Percentiles rank a stretch among this genome's conserved stretches.
These are phyloP conservation scores for Ascocoryne sarcoides DNA, from an alignment of 2,329 filamentous ascomycete species.

Conservation along the genomic window DNA sequence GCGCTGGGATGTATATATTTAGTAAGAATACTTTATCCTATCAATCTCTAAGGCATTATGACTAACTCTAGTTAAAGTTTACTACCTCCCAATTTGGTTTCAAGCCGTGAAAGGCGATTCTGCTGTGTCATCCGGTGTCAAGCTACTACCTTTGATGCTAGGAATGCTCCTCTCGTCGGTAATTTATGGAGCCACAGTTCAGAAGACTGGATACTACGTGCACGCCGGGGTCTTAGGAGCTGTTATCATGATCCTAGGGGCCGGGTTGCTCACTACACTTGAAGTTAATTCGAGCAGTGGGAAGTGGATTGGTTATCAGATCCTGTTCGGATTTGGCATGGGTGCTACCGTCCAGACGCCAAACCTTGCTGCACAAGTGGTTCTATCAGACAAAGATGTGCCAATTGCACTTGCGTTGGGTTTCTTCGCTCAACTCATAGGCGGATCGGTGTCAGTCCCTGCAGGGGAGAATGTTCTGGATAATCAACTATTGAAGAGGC, in stretches of 20 bases:
- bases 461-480: background rate
- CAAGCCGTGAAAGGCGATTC: slow-evolving; percentile 33
- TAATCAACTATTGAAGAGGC: background rate
- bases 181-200: background rate
- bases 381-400: background rate
- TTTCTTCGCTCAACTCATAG: background rate
- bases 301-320: slow-evolving; percentile 43
- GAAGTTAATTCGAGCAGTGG: slow-evolving; percentile 33
- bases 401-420: background rate
- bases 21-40: no score
- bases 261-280: slow-evolving; percentile 23
- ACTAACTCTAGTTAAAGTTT: no score
- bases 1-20: background rate
- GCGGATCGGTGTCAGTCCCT: background rate
- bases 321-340: slow-evolving; percentile 43
- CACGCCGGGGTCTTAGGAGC: slow-evolving; percentile 23
- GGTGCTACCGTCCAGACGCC: slow-evolving; percentile 27
- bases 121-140: slow-evolving; percentile 29
- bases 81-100: slow-evolving; percentile 41
- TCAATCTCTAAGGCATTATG: no score
- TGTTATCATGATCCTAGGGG: slow-evolving; percentile 9
- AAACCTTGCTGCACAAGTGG: background rate
- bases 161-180: slow-evolving; percentile 11
- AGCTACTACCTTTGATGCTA: slow-evolving; percentile 30
- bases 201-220: slow-evolving; percentile 24